Conservation (phyloP, 306 rosid species). For the Luffa acutangula region DNA sequence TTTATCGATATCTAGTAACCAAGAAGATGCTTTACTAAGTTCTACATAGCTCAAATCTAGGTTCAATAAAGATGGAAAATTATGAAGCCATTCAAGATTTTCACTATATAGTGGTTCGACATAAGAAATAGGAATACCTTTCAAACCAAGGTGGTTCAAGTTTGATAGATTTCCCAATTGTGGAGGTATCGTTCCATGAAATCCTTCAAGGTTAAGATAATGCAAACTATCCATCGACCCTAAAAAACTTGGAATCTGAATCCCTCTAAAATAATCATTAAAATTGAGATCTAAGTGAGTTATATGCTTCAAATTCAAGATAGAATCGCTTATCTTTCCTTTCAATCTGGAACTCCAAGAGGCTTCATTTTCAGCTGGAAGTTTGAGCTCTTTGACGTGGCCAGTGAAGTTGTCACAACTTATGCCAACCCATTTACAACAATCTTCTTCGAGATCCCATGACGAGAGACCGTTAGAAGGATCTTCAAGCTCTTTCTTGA, state of each 20-base stretch:
- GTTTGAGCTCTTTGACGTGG: conserved; percentile 2
- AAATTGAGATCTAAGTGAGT: neutral
- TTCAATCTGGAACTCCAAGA: neutral
- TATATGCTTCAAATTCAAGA: conserved; percentile 1
- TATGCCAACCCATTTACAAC: conserved; percentile 4
- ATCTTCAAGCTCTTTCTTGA: neutral
- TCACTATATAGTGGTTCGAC: neutral
- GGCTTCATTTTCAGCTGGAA: neutral
- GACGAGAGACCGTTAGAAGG: conserved; percentile 2
- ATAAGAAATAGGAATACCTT: neutral
- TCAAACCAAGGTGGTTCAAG: neutral
- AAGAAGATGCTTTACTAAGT: neutral
- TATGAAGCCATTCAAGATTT: conserved; percentile 1
- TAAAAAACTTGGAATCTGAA: conserved; percentile 12
- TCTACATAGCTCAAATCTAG: neutral
- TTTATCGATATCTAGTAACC: neutral
- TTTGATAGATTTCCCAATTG: conserved; percentile 16
- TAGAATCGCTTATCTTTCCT: conserved; percentile 9
- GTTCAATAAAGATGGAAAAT: neutral
- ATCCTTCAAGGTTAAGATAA: neutral
- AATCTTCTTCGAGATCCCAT: neutral
- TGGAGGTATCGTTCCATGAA: neutral
- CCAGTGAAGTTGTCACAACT: conserved; percentile 10
- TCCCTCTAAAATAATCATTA: neutral
- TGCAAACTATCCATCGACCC: conserved; percentile 8